A percentile compares a stretch with the other conserved stretches of the same genome.
Conservation (phyloP, 108 stramenopile genomes). For the Parmales sp. region DNA sequence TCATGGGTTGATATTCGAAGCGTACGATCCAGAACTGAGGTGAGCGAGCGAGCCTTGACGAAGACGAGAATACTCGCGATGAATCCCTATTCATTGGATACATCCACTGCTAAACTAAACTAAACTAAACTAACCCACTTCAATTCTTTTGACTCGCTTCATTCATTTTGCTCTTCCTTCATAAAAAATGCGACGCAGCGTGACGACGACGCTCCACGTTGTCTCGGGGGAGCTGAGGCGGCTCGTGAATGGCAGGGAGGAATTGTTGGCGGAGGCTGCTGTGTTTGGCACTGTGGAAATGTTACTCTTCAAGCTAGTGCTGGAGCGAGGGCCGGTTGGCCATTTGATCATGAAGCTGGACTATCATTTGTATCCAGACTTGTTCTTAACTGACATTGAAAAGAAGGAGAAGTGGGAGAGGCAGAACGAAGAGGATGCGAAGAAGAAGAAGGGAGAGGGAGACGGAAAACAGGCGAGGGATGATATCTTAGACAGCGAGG, state of each 20-base stretch:
- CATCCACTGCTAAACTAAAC: too few species aligned
- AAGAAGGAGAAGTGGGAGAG: constrained; percentile 5
- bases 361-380: background rate
- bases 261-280: background rate
- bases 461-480: background rate
- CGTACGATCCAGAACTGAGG: constrained; percentile 8
- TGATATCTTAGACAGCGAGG: background rate
- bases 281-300: background rate
- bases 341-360: constrained; percentile 11
- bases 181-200: too few species aligned
- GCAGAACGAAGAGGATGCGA: background rate
- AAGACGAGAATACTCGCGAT: too few species aligned
- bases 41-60: too few species aligned
- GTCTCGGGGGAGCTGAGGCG: background rate
- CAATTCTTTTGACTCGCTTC: too few species aligned
- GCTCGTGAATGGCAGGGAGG: constrained; percentile 9
- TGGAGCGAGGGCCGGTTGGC: background rate
- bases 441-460: background rate
- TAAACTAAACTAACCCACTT: too few species aligned
- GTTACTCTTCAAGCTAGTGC: background rate
- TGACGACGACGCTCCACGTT: background rate
- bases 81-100: too few species aligned
- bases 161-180: too few species aligned
- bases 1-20: constrained; percentile 8
- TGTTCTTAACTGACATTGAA: background rate